Conservation (phyloP, 1,284 basidiomycete genomes). For the Sparassis latifolia region DNA sequence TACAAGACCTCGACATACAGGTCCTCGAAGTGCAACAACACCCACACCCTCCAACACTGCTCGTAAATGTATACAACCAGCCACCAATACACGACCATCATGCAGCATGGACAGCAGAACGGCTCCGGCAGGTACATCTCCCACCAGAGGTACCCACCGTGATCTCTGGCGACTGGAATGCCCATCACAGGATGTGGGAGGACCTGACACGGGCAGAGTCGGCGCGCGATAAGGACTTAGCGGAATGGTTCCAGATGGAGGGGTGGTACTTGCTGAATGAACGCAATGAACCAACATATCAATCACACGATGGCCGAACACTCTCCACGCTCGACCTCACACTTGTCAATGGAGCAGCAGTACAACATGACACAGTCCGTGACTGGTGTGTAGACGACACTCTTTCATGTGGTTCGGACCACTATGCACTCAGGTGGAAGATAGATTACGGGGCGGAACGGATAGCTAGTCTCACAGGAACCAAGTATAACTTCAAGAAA, state of each 20-base stretch:
- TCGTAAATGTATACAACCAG: constrained; percentile 2
- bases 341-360: constrained; percentile 1
- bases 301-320: constrained; percentile 1
- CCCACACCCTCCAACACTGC: constrained; percentile 1
- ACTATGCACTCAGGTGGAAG: constrained; percentile 4
- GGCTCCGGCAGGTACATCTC: neutral
- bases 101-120: neutral
- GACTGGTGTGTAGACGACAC: constrained; percentile 1
- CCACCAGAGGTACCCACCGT: neutral
- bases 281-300: neutral
- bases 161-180: constrained; percentile 4
- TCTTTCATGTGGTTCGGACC: constrained; percentile 3
- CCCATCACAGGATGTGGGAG: constrained; percentile 3
- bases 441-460: constrained; percentile 2
- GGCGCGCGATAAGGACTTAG: neutral
- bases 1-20: constrained; percentile 2
- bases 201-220: neutral
- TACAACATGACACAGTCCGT: neutral
- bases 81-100: neutral
- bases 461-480: constrained; percentile 4
- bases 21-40: constrained; percentile 1
- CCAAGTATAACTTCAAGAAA: constrained; percentile 5
- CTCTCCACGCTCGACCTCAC: constrained; percentile 3
- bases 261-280: neutral
- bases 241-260: neutral